Conservation (phyloP, 768 basidiomycete genomes). For the Russula vinacea region DNA sequence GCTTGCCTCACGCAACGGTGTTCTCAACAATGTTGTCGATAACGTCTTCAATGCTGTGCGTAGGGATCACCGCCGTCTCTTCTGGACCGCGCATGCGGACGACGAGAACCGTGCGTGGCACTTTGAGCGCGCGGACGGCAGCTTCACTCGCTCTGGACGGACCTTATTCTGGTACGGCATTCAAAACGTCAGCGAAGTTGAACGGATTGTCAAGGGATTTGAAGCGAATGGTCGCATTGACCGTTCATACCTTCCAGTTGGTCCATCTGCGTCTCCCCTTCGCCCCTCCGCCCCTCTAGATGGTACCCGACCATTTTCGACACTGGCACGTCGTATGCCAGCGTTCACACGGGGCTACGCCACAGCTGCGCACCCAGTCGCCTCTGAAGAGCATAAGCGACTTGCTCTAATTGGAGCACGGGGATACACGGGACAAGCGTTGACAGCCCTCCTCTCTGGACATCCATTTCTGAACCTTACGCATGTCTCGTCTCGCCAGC, state of each 20-base stretch:
- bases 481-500: constrained; percentile 96
- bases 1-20: constrained; percentile 79
- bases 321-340: constrained; percentile 48
- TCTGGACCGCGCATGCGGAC: constrained; percentile 97
- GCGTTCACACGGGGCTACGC: constrained; percentile 74
- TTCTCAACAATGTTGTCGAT: constrained; percentile 93
- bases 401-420: constrained; percentile 95
- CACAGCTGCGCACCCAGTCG: constrained; percentile 48
- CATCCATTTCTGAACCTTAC: constrained; percentile 87
- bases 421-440: constrained; percentile 91
- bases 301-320: constrained; percentile 59
- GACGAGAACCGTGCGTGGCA: constrained; percentile 99
- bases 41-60: constrained; percentile 97
- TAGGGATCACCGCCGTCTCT: constrained; percentile 88
- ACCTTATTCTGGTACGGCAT: constrained; percentile 98
- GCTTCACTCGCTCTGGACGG: constrained; percentile 91
- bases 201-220: constrained; percentile 65
- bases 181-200: constrained; percentile 86
- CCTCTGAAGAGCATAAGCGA: constrained; percentile 70
- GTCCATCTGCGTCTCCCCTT: constrained; percentile 62
- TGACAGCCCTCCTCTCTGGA: constrained; percentile 79
- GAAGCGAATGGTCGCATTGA: constrained; percentile 81
- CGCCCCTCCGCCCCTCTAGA: constrained; percentile 37
- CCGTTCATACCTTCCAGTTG: constrained; percentile 86
- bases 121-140: constrained; percentile 96